Conservation (phyloP, 805 yeast species). For the Myxozyma melibiosi region DNA sequence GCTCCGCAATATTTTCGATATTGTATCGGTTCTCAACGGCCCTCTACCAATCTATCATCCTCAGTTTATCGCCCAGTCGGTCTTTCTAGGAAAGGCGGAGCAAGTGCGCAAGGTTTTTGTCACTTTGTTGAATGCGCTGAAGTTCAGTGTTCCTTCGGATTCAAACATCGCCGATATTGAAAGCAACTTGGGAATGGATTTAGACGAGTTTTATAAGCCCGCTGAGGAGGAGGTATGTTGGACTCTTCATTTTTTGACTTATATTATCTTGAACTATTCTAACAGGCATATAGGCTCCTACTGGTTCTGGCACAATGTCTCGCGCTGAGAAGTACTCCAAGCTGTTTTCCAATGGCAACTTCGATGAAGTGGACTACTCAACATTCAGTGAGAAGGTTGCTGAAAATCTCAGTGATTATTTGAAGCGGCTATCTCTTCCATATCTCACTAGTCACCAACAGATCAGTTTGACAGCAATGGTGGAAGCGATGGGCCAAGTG, state of each 20-base stretch:
- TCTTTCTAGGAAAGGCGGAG: conserved; percentile 61
- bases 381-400: conserved; percentile 50
- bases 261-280: neutral
- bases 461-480: conserved; percentile 70
- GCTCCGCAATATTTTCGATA: conserved; percentile 54
- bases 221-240: conserved; percentile 11
- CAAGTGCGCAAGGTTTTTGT: conserved; percentile 61
- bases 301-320: conserved; percentile 1
- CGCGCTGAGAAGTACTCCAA: conserved; percentile 24
- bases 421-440: conserved; percentile 70
- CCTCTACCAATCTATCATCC: conserved; percentile 91
- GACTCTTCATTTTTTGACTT: neutral
- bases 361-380: conserved; percentile 15
- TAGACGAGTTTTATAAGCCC: conserved; percentile 40
- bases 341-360: conserved; percentile 9
- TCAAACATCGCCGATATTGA: conserved; percentile 43
- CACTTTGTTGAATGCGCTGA: conserved; percentile 54
- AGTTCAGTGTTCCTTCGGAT: conserved; percentile 54
- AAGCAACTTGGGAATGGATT: conserved; percentile 37
- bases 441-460: conserved; percentile 90
- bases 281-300: neutral
- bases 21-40: conserved; percentile 80
- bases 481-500: conserved; percentile 64
- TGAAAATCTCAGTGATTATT: conserved; percentile 56
- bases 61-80: conserved; percentile 73